Percentiles rank a stretch among this genome's conserved stretches.
These are phyloP conservation scores for Dictyostelium citrinum DNA, from an alignment of 78 protist genomes.

Conservation along the genomic window DNA sequence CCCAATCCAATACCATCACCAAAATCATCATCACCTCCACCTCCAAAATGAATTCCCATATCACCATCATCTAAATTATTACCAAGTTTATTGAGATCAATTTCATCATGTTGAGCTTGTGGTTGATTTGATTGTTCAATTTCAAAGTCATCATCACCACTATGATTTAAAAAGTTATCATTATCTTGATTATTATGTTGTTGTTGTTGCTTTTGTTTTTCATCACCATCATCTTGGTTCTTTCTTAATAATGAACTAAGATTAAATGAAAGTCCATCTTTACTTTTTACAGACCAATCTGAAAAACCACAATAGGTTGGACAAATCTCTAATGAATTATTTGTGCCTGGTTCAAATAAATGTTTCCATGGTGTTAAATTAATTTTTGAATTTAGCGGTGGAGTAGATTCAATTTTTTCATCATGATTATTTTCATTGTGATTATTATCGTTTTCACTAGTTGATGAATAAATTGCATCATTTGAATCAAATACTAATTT, in stretches of 20 bases:
- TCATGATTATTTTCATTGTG: neutral
- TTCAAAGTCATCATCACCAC: slow-evolving; percentile 13
- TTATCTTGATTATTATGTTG: neutral
- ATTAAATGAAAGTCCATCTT: neutral
- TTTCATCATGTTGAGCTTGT: slow-evolving; percentile 6
- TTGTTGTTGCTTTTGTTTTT: neutral
- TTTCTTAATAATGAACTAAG: neutral
- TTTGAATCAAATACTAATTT: slow-evolving; percentile 81
- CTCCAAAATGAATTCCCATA: neutral
- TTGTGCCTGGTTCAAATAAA: neutral
- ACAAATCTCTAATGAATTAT: slow-evolving; percentile 5
- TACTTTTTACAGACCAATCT: slow-evolving; percentile 20
- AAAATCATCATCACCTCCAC: slow-evolving; percentile 12
- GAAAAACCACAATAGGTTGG: slow-evolving; percentile 11
- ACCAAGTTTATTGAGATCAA: slow-evolving; percentile 18
- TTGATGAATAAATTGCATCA: slow-evolving; percentile 55
- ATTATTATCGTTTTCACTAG: neutral
- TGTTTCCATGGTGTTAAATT: slow-evolving; percentile 4
- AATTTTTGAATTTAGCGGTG: neutral
- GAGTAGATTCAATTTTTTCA: neutral
- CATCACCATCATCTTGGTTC: neutral
- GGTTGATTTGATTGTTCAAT: neutral
- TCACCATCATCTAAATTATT: neutral
- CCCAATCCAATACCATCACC: neutral
- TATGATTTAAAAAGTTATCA: neutral